Evolutionary conservation across 176 grass and related monocot genomes (phyloP).

Genomic region (Oryza meyeriana): DNA sequence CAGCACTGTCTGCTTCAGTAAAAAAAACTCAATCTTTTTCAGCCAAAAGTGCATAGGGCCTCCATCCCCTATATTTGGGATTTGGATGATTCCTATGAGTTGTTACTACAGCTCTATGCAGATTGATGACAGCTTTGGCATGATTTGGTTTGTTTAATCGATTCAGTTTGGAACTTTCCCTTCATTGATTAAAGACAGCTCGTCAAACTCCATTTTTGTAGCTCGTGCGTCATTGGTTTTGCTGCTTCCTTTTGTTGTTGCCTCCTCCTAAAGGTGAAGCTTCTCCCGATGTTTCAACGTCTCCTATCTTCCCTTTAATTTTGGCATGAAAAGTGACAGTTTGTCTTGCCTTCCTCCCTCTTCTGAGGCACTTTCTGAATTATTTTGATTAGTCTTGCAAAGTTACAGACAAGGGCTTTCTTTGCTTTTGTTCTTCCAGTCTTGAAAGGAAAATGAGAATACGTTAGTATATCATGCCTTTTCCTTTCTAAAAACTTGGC

Average conservation of each 20-base stretch:
- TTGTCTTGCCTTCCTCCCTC: background rate
- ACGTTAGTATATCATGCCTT: too few relatives aligned
- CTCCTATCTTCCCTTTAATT: background rate
- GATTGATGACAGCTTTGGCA: slow-evolving; percentile 15
- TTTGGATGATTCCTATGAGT: slow-evolving; percentile 5
- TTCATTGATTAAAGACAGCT: slow-evolving; percentile 13
- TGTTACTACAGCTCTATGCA: slow-evolving; percentile 5
- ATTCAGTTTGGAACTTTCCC: slow-evolving; percentile 1
- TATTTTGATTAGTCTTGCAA: too few relatives aligned
- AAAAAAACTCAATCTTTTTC: too few relatives aligned
- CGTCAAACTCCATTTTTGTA: slow-evolving; percentile 33
- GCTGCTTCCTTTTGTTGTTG: background rate
- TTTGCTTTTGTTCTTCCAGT: too few relatives aligned
- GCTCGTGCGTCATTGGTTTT: background rate
- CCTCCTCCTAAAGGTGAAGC: background rate
- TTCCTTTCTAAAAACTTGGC: too few relatives aligned
- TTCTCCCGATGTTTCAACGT: background rate
- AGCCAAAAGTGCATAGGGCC: slow-evolving; percentile 9
- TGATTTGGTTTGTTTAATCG: slow-evolving; percentile 15
- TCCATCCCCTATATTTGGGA: background rate
- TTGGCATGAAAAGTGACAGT: background rate
- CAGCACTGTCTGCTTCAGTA: too few relatives aligned
- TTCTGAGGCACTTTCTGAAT: background rate
- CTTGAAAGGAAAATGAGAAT: too few relatives aligned
- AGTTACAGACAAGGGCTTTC: too few relatives aligned